Conservation (phyloP, 208 protist species). For the Trypanosomatidae sp. region DNA sequence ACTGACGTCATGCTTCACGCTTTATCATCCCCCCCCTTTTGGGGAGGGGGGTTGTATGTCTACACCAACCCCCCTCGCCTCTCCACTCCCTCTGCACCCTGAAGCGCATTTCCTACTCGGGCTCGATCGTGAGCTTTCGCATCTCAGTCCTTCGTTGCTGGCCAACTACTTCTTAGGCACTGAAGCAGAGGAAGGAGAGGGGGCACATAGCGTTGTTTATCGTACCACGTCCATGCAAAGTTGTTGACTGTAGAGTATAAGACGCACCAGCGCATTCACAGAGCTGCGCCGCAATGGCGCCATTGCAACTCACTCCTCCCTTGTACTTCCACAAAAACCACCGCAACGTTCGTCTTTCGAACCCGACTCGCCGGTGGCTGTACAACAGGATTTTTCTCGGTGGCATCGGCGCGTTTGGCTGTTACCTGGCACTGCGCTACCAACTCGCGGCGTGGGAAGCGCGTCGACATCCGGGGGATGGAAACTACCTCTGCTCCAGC, state of each 20-base stretch:
- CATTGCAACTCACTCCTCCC: conserved; percentile 11
- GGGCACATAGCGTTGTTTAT: neutral
- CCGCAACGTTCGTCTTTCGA: conserved; percentile 27
- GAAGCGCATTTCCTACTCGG: neutral
- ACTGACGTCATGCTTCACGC: neutral
- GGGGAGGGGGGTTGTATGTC: neutral
- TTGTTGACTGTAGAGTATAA: neutral
- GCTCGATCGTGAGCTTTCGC: neutral
- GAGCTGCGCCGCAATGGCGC: conserved; percentile 1
- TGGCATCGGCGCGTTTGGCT: conserved; percentile 19
- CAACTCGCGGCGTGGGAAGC: conserved; percentile 66
- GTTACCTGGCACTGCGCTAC: conserved; percentile 53
- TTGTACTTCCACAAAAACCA: conserved; percentile 65
- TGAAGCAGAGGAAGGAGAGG: neutral
- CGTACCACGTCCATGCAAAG: neutral
- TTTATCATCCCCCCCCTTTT: neutral
- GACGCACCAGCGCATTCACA: neutral
- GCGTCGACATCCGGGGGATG: conserved; percentile 18
- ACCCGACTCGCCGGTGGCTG: conserved; percentile 78
- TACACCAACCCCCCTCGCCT: too few relatives aligned
- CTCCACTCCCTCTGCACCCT: neutral
- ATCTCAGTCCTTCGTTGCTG: neutral
- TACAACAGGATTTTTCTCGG: conserved; percentile 65
- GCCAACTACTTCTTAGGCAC: neutral
- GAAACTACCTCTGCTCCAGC: conserved; percentile 51